Evolutionary conservation across 2,329 filamentous ascomycete genomes (phyloP), one percentile per base, ranked within the genome.

Genomic region (Pseudovirgaria hyperparasitica): DNA sequence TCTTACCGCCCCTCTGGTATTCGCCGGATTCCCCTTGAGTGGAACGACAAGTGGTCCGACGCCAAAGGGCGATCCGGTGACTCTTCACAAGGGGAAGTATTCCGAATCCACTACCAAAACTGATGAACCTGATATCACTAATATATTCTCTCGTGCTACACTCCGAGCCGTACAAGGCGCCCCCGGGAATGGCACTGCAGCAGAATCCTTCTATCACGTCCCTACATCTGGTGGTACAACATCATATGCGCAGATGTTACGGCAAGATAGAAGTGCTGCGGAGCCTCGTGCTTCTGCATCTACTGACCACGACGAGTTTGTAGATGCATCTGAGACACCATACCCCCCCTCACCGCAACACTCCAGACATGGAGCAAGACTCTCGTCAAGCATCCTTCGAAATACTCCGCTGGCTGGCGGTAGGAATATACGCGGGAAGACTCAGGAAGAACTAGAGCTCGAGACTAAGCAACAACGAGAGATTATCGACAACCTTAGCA

Each of bases 211-310:
- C 58, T 96, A 94, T 50, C 80, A 96, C 2, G 90, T 98, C 1
- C 90, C 87, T 4, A 81, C 82, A 0, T 84, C 81, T 11, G 87
- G 90, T 5, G 85, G 87, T 37, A 94, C 85, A 3, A 78, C 86
- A 33, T 90, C 85, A 0, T 98, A 96, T 46, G 86, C 90, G 23
- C 85, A 80, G 35, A 94, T 98, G 27, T 62, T 93, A 12, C 45
- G 30, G 36, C 45, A 46, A 24, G 55, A 45, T 23, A 57, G 52
- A 20, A 61, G 62, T 32, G 58, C 45, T 3, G 37, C 68, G 3
- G 70, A 75, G n/a, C 70, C 41, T 19, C 40, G 41, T 23, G 42
- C 45, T 27, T 46, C 41, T 28, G 48, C 45, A 2, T 26, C 27
- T 24, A 22, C 25, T 9, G n/a, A n/a, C n/a, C 48, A 50, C 16